A percentile compares a stretch with the other conserved stretches of the same genome.
phyloP scores from a whole-genome alignment of 2,329 filamentous ascomycete genomes.

The Diaporthe helianthi region DNA sequence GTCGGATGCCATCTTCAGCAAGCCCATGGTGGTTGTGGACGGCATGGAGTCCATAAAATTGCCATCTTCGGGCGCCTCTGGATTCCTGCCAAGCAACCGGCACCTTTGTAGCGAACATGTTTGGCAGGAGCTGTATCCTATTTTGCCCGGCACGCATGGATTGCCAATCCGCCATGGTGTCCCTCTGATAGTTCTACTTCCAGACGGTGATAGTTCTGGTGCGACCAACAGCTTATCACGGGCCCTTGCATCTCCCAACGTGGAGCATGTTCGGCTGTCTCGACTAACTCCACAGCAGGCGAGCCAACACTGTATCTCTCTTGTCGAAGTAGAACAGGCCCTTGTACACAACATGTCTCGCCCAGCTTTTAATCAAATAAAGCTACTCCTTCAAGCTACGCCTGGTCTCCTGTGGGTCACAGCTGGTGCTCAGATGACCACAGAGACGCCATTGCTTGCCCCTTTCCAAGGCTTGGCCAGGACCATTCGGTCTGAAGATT shows the following conservation, averaged over 20 bases:
- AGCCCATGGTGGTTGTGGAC: conserved; percentile 51
- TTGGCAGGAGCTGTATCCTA: conserved; percentile 49
- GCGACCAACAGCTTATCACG: neutral
- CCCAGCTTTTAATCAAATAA: conserved; percentile 49
- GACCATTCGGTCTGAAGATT: conserved; percentile 57
- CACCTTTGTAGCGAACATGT: conserved; percentile 56
- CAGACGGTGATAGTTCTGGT: conserved; percentile 17
- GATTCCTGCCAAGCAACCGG: conserved; percentile 56
- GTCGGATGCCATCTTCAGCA: conserved; percentile 43
- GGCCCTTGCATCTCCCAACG: conserved; percentile 36
- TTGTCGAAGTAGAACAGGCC: conserved; percentile 51
- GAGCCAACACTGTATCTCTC: conserved; percentile 50
- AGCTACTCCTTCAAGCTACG: conserved; percentile 46
- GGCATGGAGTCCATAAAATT: conserved; percentile 54
- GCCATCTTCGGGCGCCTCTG: conserved; percentile 38
- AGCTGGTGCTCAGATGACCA: conserved; percentile 48
- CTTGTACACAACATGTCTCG: conserved; percentile 50
- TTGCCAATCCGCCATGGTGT: conserved; percentile 37
- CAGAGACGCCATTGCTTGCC: conserved; percentile 45
- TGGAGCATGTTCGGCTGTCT: conserved; percentile 45
- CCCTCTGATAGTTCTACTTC: conserved; percentile 42
- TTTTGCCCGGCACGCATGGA: conserved; percentile 41
- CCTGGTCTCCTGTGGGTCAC: conserved; percentile 57
- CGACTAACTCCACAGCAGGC: conserved; percentile 44
- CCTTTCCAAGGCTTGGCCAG: conserved; percentile 55